Conservation (phyloP, 2,329 filamentous ascomycete genomes). For the Penicillium sp. region DNA sequence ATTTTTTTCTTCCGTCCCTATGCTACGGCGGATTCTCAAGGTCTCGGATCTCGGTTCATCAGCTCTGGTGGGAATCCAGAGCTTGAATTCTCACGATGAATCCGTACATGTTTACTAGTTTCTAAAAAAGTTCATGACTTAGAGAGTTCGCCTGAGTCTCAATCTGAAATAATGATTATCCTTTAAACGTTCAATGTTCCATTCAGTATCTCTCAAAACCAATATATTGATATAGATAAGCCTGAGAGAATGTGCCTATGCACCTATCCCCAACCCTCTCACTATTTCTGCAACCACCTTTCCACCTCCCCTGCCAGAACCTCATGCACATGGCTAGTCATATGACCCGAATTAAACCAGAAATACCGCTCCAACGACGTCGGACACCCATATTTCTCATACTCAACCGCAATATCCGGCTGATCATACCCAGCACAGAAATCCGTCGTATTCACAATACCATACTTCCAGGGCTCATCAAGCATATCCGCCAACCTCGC, state of each 20-base stretch:
- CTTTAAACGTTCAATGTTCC: background rate
- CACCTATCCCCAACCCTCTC: background rate
- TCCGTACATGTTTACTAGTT: constrained; percentile 20
- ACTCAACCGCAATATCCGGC: constrained; percentile 45
- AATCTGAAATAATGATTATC: constrained; percentile 3
- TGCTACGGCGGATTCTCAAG: constrained; percentile 2
- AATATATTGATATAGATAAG: background rate
- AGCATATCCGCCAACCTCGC: constrained; percentile 42
- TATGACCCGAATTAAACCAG: constrained; percentile 50
- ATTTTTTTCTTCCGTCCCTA: constrained; percentile 11
- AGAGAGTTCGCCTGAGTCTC: background rate
- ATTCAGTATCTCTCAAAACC: background rate
- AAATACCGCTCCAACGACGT: constrained; percentile 45
- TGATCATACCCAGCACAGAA: constrained; percentile 49
- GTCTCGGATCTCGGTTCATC: constrained; percentile 2
- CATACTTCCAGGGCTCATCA: constrained; percentile 42
- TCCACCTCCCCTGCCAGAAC: constrained; percentile 33
- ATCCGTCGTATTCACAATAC: constrained; percentile 47
- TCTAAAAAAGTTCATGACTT: constrained; percentile 20
- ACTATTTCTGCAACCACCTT: constrained; percentile 13
- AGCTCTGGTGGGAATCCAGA: constrained; percentile 3
- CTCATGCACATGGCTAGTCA: constrained; percentile 44
- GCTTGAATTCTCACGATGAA: constrained; percentile 11
- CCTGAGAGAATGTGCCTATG: background rate
- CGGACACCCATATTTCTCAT: constrained; percentile 46